phyloP scores from a whole-genome alignment of 805 yeast species.

The Zygosaccharomyces pseudorouxii region DNA sequence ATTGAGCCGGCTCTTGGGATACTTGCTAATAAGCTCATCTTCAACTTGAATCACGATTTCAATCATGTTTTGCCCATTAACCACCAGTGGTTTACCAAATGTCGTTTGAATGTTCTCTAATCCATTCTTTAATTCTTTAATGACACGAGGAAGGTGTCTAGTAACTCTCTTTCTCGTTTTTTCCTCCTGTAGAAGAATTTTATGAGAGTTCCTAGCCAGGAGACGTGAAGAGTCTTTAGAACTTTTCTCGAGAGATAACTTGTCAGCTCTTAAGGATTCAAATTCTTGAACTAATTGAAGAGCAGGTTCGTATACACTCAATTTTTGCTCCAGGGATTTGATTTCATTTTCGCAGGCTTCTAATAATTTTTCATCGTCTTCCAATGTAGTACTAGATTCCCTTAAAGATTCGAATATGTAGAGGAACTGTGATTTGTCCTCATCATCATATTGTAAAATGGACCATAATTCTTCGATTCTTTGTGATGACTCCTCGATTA shows the following conservation, averaged over 20 bases:
- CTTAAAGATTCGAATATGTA: slow-evolving; percentile 27
- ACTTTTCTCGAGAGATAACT: slow-evolving; percentile 57
- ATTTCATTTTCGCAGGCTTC: slow-evolving; percentile 63
- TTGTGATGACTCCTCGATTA: slow-evolving; percentile 57
- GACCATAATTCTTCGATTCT: slow-evolving; percentile 62
- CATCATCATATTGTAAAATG: slow-evolving; percentile 51
- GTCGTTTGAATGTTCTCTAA: slow-evolving; percentile 46
- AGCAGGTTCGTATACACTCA: slow-evolving; percentile 49
- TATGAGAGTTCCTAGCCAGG: slow-evolving; percentile 69
- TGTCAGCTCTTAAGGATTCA: slow-evolving; percentile 54
- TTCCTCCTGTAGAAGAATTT: slow-evolving; percentile 76
- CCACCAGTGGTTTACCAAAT: slow-evolving; percentile 36
- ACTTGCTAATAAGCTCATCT: slow-evolving; percentile 30
- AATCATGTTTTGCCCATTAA: slow-evolving; percentile 26
- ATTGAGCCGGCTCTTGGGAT: slow-evolving; percentile 33
- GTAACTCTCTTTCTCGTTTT: slow-evolving; percentile 61
- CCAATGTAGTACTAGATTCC: slow-evolving; percentile 21
- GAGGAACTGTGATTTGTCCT: slow-evolving; percentile 46
- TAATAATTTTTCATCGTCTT: slow-evolving; percentile 56
- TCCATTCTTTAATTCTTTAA: slow-evolving; percentile 46
- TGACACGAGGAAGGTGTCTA: slow-evolving; percentile 62
- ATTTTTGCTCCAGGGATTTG: slow-evolving; percentile 44
- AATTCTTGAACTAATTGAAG: slow-evolving; percentile 53
- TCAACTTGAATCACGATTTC: slow-evolving; percentile 31
- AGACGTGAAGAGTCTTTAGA: slow-evolving; percentile 78